Base-by-base conservation (phyloP, 768 basidiomycete genomes). In the Boletus speciosus region DNA sequence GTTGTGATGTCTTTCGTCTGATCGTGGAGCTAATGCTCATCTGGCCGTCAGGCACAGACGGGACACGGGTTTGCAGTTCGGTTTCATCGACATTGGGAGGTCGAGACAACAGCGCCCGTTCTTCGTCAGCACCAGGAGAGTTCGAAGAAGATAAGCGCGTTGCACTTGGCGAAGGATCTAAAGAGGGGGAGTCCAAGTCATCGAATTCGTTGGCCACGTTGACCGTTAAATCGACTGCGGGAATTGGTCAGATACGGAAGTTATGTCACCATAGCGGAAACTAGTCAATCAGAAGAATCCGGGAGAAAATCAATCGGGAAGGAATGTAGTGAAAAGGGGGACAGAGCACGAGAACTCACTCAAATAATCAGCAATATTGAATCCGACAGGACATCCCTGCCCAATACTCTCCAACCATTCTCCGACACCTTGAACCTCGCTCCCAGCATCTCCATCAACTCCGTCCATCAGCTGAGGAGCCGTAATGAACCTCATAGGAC, bases 291-390 rank as follows among this genome's bases (percentile, higher is more conserved):
- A 21, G 25, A 47, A 36, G 31, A 47, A 36, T 29, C 29, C 19
- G 3, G 31, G 25, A 36, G 19, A 29, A 25, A n/a, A 15, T n/a
- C 21, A 8, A 34, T n/a, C 9, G 7, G 14, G 11, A 21, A 34
- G n/a, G 15, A 21, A 49, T 15, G 14, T 16, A 23, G 23, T 9
- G 25, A 49, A 31, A 6, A n/a, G 7, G 12, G 16, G 11, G 12
- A 11, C 5, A 31, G 42, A n/a, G 14, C 5, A 40, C 6, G 6
- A 36, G 16, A 39, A 80, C 89, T 50, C 66, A 95, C 94, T 98
- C 52, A 98, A 74, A 72, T 85, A 98, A 73, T 99, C 97, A 0
- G 96, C 97, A 59, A 98, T 90, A 66, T 99, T 99, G 71, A 94
- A 98, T 0, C 96, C 97, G 10, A 84, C 76, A 6, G 97, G 97